Evolutionary conservation across 2,329 filamentous ascomycete species (phyloP).

Genomic region (Fusarium drepaniforme): DNA sequence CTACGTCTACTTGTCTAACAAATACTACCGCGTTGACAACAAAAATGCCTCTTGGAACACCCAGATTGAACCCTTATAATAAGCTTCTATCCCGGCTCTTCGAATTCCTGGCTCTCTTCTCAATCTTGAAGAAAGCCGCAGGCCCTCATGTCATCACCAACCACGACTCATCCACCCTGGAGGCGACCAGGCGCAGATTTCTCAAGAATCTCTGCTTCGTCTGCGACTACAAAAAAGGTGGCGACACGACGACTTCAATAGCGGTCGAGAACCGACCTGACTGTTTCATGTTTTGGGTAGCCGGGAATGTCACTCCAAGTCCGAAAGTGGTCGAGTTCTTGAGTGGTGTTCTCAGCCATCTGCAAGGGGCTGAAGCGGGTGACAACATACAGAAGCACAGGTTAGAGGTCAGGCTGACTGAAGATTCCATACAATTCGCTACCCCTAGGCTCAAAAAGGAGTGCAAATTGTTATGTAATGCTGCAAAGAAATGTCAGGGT

Average conservation of each 20-base stretch:
- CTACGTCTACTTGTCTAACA: background rate
- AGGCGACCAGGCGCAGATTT: slow-evolving; percentile 44
- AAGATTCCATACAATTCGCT: slow-evolving; percentile 34
- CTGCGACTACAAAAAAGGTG: slow-evolving; percentile 61
- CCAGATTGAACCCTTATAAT: slow-evolving; percentile 24
- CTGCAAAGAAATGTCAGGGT: slow-evolving; percentile 21
- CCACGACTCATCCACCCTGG: background rate
- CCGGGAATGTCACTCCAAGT: slow-evolving; percentile 51
- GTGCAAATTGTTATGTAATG: slow-evolving; percentile 23
- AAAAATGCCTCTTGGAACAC: slow-evolving; percentile 28
- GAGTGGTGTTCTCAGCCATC: slow-evolving; percentile 30
- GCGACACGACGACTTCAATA: slow-evolving; percentile 58
- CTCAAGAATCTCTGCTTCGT: slow-evolving; percentile 57
- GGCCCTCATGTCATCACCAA: slow-evolving; percentile 23
- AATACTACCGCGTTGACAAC: background rate
- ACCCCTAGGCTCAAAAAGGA: slow-evolving; percentile 40
- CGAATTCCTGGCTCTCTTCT: slow-evolving; percentile 36
- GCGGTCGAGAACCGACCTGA: slow-evolving; percentile 51
- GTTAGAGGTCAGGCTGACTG: background rate
- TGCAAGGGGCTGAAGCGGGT: background rate
- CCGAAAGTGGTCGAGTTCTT: slow-evolving; percentile 49
- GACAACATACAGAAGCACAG: background rate
- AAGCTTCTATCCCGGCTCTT: slow-evolving; percentile 36
- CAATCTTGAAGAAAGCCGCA: slow-evolving; percentile 16
- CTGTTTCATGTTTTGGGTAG: slow-evolving; percentile 57